Evolutionary conservation across 1,139 yeast species (phyloP), one percentile per base, ranked within the genome.

Genomic region (Protomyces inouyei): DNA sequence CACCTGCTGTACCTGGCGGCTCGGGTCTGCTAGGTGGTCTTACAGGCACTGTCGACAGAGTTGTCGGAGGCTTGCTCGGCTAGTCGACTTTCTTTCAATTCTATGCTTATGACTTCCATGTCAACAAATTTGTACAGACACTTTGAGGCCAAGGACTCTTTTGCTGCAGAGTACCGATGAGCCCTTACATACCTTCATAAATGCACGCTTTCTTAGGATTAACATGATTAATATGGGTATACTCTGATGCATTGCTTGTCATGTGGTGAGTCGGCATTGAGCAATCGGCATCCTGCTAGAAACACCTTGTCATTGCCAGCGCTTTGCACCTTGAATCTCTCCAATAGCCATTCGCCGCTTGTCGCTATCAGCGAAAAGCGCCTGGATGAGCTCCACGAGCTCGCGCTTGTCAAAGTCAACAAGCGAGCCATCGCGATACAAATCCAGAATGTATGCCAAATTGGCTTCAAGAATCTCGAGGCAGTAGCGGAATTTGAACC

Each of bases 301-400:
- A 21, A 21, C 23, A 21, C 23, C 23, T 16, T n/a, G 3, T 43
- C 48, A 43, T 18, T 43, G 48, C 48, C 48, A 43, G 14, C 48
- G 48, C 48, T 43, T 43, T 10, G 23, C 48, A 10, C 48, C 48
- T 5, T 43, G 48, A 18, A 43, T 43, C 12, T 43, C 48, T 43
- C 23, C 21, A 43, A 43, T 43, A 18, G 48, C 48, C 48, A 43
- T 43, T 6, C 81, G 81, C 69, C 96, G 80, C 59, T 83, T 73
- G 6, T 84, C 86, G 67, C 95, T 86, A 61, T 88, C 88, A 3
- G 88, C 84, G 74, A 91, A 91, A 60, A 89, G 76, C 52, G 85
- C 77, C 53, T 75, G 72, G n/a, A 92, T 78, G 71, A 91, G 76
- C 9, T 76, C 73, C 3, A 85, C 78, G 64, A 92, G 76, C 74